Evolutionary conservation across 148 eudicot genomes (phyloP).

Genomic region (Rhododendron simsii): DNA sequence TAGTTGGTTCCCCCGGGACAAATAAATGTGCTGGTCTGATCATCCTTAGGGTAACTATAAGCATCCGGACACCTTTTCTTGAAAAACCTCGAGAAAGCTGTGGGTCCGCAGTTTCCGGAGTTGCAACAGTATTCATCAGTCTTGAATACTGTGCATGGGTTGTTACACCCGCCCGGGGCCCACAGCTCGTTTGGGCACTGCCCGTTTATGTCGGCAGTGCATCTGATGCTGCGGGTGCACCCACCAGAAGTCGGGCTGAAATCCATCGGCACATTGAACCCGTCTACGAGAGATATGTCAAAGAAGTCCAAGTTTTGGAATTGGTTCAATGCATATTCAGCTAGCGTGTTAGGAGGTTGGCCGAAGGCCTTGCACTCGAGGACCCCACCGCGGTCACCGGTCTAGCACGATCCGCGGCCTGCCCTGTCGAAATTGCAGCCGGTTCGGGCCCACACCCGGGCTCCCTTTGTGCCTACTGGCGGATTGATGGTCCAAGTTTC

Average conservation of each 20-base stretch:
- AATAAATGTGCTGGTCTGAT: constrained; percentile 29
- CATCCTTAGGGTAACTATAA: constrained; percentile 16
- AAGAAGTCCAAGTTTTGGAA: constrained; percentile 29
- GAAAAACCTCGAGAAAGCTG: constrained; percentile 30
- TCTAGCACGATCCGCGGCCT: background rate
- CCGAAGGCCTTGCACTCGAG: background rate
- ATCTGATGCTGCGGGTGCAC: constrained; percentile 12
- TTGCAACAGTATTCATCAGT: constrained; percentile 36
- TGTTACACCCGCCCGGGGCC: constrained; percentile 39
- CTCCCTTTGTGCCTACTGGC: accelerated
- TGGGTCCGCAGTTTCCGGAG: constrained; percentile 23
- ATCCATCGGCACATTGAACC: constrained; percentile 23
- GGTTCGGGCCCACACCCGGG: background rate
- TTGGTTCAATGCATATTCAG: background rate
- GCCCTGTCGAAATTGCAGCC: background rate
- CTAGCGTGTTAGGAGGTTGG: background rate
- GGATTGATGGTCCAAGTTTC: background rate
- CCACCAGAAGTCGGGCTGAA: constrained; percentile 21
- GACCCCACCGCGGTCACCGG: background rate
- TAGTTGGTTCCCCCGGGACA: constrained; percentile 44
- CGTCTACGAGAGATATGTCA: constrained; percentile 42
- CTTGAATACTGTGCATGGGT: constrained; percentile 38
- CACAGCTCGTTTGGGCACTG: constrained; percentile 31
- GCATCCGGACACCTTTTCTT: constrained; percentile 25
- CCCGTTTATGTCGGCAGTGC: background rate